A percentile compares a stretch with the other conserved stretches of the same genome.
Evolutionary conservation across 2,329 filamentous ascomycete genomes (phyloP).

Genomic region (Fusarium marasasianum): DNA sequence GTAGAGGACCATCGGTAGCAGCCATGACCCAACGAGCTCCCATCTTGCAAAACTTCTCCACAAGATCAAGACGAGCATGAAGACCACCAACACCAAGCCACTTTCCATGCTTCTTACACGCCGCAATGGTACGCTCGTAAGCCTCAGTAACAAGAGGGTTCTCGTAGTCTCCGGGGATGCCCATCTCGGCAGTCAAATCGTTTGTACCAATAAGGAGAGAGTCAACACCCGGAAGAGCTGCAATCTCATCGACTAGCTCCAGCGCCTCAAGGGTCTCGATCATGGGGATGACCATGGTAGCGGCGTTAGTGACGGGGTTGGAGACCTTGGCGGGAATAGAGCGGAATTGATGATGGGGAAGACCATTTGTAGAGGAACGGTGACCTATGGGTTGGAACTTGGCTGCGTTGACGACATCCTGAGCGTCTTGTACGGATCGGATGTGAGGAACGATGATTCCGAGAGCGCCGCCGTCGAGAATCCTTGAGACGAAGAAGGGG

Average conservation of each 20-base stretch:
- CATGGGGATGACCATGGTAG: constrained; percentile 43
- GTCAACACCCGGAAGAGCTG: constrained; percentile 52
- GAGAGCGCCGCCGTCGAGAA: constrained; percentile 40
- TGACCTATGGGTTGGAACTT: constrained; percentile 41
- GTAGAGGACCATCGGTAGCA: constrained; percentile 42
- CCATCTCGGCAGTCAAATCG: constrained; percentile 55
- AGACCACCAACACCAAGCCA: constrained; percentile 54
- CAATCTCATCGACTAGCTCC: constrained; percentile 44
- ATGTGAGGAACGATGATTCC: constrained; percentile 43
- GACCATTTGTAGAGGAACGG: constrained; percentile 38
- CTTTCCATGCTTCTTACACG: constrained; percentile 51
- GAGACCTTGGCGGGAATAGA: constrained; percentile 33
- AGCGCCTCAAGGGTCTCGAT: constrained; percentile 43
- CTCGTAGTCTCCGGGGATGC: constrained; percentile 43
- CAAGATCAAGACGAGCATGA: constrained; percentile 51
- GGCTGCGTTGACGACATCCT: constrained; percentile 40
- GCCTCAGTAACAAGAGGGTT: constrained; percentile 35
- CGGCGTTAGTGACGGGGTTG: constrained; percentile 34
- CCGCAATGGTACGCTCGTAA: constrained; percentile 48
- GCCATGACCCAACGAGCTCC: constrained; percentile 45
- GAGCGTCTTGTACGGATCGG: constrained; percentile 36
- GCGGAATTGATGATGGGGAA: constrained; percentile 34
- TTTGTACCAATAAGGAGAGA: constrained; percentile 55
- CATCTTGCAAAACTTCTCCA: constrained; percentile 49
- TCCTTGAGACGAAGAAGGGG: constrained; percentile 40